phyloP scores from a whole-genome alignment of 2,329 filamentous ascomycete species.

The Drechslera avenae region DNA sequence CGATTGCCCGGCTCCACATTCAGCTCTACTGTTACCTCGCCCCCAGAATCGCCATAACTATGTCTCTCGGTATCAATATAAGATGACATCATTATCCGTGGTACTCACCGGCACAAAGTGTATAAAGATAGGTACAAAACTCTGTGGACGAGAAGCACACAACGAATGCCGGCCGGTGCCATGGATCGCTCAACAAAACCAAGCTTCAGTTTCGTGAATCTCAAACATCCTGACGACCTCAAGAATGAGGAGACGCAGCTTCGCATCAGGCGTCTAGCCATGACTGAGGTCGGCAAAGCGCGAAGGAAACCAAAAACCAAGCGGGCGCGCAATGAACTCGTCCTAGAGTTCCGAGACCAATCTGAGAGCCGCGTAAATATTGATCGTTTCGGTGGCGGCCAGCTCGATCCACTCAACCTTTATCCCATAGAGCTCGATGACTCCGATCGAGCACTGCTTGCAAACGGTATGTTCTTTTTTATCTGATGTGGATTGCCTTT shows the following conservation, averaged over 20 bases:
- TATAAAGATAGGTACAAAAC: conserved; percentile 6
- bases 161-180: neutral
- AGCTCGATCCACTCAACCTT: conserved; percentile 30
- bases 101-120: neutral
- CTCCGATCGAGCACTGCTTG: conserved; percentile 26
- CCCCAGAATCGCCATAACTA: conserved; percentile 5
- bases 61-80: neutral
- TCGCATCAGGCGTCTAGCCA: conserved; percentile 41
- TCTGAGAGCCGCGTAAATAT: conserved; percentile 14
- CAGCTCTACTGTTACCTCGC: conserved; percentile 9
- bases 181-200: conserved; percentile 35
- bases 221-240: conserved; percentile 39
- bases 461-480: conserved; percentile 27
- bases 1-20: conserved; percentile 9
- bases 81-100: conserved; percentile 13
- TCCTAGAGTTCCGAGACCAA: conserved; percentile 31
- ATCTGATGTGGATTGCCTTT: neutral
- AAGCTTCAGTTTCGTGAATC: conserved; percentile 40
- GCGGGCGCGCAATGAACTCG: conserved; percentile 32
- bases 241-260: conserved; percentile 40
- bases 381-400: conserved; percentile 27
- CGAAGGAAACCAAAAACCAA: conserved; percentile 36
- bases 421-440: conserved; percentile 38
- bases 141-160: neutral
- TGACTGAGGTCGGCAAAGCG: conserved; percentile 40